Evolutionary conservation across 345 rosid species (phyloP).

Genomic region (Populus nigra): DNA sequence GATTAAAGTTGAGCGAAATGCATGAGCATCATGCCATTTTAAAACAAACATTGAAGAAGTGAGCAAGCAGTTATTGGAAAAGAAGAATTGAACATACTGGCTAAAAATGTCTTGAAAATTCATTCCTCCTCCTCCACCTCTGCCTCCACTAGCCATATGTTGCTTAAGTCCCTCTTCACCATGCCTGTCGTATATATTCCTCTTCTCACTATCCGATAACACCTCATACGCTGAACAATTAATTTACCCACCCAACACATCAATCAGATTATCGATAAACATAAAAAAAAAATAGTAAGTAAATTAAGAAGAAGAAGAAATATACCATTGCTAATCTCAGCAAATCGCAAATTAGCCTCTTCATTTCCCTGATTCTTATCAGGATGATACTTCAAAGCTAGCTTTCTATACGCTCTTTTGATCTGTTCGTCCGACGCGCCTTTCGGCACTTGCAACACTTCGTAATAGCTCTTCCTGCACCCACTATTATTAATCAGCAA

Average conservation of each 20-base stretch:
- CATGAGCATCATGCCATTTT: not conserved
- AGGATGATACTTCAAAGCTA: slow-evolving; percentile 97
- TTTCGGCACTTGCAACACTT: slow-evolving; percentile 80
- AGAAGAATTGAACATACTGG: slow-evolving; percentile 38
- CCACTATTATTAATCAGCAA: slow-evolving; percentile 8
- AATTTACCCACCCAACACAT: slow-evolving; percentile 7
- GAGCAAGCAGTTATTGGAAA: not conserved
- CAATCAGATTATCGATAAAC: not conserved
- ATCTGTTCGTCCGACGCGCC: slow-evolving; percentile 97
- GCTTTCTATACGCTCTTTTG: slow-evolving; percentile 93
- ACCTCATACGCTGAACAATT: slow-evolving; percentile 79
- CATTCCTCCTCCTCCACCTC: slow-evolving; percentile 76
- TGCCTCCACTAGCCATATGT: slow-evolving; percentile 82
- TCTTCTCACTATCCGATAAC: slow-evolving; percentile 87
- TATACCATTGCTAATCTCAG: slow-evolving; percentile 88
- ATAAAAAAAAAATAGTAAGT: not conserved
- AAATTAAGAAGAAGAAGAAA: not conserved
- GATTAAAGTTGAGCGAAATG: not conserved
- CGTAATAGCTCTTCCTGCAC: slow-evolving; percentile 89
- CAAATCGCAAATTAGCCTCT: slow-evolving; percentile 81
- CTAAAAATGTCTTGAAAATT: slow-evolving; percentile 61
- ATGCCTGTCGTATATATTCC: slow-evolving; percentile 72
- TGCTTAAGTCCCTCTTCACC: slow-evolving; percentile 98
- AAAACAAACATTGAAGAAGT: not conserved
- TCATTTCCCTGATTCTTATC: slow-evolving; percentile 96